Percentiles rank a stretch among this genome's conserved stretches.
Evolutionary conservation across 2,329 filamentous ascomycete species (phyloP).

Genomic region (Monosporascus sp.): DNA sequence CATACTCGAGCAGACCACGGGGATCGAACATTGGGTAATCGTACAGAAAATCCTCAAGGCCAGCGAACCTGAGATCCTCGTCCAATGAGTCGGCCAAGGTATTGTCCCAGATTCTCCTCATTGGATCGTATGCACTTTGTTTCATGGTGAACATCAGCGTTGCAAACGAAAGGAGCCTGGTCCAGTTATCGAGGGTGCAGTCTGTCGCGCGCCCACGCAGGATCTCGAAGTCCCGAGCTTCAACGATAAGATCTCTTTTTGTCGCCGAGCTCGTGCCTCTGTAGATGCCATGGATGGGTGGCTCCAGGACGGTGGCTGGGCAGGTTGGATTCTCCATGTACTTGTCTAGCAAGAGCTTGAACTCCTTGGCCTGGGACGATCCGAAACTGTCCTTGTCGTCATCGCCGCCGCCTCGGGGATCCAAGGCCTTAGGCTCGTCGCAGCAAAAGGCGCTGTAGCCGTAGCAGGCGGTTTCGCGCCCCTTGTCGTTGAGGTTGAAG

Average conservation of each 20-base stretch:
- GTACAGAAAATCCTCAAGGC: neutral
- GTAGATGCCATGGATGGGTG: neutral
- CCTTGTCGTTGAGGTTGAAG: neutral
- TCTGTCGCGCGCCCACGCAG: neutral
- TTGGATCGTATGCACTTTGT: neutral
- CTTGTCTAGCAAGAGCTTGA: constrained; percentile 2
- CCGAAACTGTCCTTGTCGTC: constrained; percentile 3
- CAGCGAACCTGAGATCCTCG: neutral
- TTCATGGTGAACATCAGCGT: neutral
- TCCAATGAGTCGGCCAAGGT: neutral
- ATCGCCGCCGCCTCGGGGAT: neutral
- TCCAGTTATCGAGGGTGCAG: constrained; percentile 1
- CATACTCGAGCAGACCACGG: neutral
- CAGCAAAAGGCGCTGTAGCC: neutral
- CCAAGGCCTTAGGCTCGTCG: neutral
- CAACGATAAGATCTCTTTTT: neutral
- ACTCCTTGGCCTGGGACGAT: constrained; percentile 3
- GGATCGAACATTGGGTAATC: neutral
- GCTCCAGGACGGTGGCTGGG: constrained; percentile 3
- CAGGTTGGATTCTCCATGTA: constrained; percentile 6
- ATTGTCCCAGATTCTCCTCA: neutral
- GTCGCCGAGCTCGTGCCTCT: neutral
- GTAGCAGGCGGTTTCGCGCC: neutral
- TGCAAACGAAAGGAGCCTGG: neutral
- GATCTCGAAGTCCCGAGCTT: neutral